Conservation (phyloP, 2,329 filamentous ascomycete species). For the Clonostachys solani region DNA sequence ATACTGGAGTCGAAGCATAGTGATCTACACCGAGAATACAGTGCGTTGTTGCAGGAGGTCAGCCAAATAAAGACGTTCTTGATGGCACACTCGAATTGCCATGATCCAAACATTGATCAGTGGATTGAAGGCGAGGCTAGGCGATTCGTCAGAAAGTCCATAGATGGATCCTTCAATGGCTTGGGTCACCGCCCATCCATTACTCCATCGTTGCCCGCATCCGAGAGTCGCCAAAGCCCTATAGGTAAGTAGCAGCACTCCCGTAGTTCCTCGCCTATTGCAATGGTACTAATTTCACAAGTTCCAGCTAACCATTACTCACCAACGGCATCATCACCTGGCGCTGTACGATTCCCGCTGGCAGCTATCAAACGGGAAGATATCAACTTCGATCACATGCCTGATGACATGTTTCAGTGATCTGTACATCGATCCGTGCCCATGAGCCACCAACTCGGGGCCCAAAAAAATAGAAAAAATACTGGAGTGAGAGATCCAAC, state of each 20-base stretch:
- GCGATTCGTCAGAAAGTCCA: slow-evolving; percentile 33
- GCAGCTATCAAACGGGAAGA: slow-evolving; percentile 4
- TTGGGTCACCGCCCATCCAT: too few species aligned
- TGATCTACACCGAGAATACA: slow-evolving; percentile 36
- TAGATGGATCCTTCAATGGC: not conserved
- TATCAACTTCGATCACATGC: slow-evolving; percentile 30
- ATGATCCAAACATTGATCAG: slow-evolving; percentile 45
- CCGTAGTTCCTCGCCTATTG: too few species aligned
- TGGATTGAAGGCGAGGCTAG: slow-evolving; percentile 50
- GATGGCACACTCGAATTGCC: slow-evolving; percentile 47
- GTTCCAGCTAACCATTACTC: too few species aligned
- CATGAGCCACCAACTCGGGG: too few species aligned
- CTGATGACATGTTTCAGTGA: slow-evolving; percentile 22
- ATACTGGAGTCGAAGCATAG: slow-evolving; percentile 38
- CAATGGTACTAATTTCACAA: too few species aligned
- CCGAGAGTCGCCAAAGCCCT: not conserved
- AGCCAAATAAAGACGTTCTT: slow-evolving; percentile 43
- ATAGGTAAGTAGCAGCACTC: not conserved
- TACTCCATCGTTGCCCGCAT: not conserved
- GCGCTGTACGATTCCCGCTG: slow-evolving; percentile 1
- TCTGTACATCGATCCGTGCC: not conserved
- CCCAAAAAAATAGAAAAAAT: too few species aligned
- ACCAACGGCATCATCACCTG: too few species aligned
- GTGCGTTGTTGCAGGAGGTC: slow-evolving; percentile 35
- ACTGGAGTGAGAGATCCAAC: too few species aligned